phyloP scores from a whole-genome alignment of 768 basidiomycete species.

The Tubosaeta sp. region DNA sequence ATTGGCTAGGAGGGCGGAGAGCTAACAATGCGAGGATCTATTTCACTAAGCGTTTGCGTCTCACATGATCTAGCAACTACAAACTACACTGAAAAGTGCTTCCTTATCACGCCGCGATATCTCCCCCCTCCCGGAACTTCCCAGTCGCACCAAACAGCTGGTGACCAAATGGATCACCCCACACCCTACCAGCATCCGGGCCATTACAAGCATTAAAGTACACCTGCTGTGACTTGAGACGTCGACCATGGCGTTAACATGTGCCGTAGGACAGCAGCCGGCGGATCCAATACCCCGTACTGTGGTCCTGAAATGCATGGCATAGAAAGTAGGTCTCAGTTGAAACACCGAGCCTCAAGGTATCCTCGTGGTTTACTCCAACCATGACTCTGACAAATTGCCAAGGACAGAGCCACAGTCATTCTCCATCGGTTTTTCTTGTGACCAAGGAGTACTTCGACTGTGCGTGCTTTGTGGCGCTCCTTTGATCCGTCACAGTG shows the following conservation, averaged over 20 bases:
- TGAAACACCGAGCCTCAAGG: neutral
- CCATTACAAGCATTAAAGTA: no score
- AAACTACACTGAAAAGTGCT: no score
- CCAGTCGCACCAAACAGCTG: neutral
- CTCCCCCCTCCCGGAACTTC: neutral
- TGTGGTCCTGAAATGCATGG: neutral
- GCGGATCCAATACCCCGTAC: neutral
- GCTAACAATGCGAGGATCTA: neutral
- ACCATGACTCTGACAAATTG: neutral
- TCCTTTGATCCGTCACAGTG: neutral
- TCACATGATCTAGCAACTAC: neutral
- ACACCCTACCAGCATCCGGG: neutral
- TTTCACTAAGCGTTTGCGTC: neutral
- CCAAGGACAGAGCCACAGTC: neutral
- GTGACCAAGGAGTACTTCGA: neutral
- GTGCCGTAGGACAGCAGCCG: neutral
- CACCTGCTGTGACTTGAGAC: neutral
- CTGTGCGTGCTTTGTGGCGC: neutral
- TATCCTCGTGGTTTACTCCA: neutral
- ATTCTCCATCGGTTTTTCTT: neutral
- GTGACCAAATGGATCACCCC: neutral
- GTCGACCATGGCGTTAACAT: neutral
- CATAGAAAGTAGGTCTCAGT: neutral
- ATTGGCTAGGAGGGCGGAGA: neutral
- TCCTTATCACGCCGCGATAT: neutral